Conservation (phyloP, 352 stramenopile genomes). For the Ophiocytium majus region DNA sequence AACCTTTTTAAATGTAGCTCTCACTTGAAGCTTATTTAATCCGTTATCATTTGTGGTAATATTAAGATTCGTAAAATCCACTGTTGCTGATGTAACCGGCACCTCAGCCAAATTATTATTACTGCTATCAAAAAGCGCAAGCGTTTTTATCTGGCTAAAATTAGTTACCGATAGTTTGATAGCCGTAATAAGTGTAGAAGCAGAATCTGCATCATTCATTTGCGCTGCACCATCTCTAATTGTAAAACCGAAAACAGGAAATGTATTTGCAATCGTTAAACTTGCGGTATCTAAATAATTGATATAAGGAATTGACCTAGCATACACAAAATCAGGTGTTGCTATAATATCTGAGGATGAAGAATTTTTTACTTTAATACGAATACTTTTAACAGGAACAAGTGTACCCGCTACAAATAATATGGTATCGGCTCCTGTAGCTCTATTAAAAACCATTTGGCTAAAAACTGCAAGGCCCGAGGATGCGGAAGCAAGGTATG, state of each 20-base stretch:
- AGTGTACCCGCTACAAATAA: conserved; percentile 20
- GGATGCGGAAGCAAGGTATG: conserved; percentile 18
- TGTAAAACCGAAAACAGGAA: conserved; percentile 21
- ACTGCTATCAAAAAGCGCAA: conserved; percentile 20
- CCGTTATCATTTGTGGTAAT: conserved; percentile 21
- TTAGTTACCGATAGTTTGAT: conserved; percentile 22
- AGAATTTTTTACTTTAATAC: conserved; percentile 23
- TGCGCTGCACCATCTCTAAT: conserved; percentile 19
- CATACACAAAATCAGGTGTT: conserved; percentile 21
- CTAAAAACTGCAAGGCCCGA: conserved; percentile 19
- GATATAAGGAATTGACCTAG: conserved; percentile 21
- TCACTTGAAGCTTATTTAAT: conserved; percentile 22
- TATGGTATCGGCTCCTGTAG: conserved; percentile 19
- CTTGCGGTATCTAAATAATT: conserved; percentile 22
- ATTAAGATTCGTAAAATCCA: conserved; percentile 22
- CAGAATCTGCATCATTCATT: conserved; percentile 21
- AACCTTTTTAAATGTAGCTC: conserved; percentile 22
- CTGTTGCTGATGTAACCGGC: conserved; percentile 18
- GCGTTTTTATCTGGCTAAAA: conserved; percentile 21
- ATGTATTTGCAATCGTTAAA: conserved; percentile 22
- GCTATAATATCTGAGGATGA: conserved; percentile 21
- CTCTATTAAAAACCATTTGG: conserved; percentile 22
- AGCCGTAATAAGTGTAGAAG: conserved; percentile 20
- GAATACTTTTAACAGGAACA: conserved; percentile 22
- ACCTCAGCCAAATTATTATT: conserved; percentile 22